Conservation (phyloP, 78 protist species). For the Dictyostelium firmibasis region DNA sequence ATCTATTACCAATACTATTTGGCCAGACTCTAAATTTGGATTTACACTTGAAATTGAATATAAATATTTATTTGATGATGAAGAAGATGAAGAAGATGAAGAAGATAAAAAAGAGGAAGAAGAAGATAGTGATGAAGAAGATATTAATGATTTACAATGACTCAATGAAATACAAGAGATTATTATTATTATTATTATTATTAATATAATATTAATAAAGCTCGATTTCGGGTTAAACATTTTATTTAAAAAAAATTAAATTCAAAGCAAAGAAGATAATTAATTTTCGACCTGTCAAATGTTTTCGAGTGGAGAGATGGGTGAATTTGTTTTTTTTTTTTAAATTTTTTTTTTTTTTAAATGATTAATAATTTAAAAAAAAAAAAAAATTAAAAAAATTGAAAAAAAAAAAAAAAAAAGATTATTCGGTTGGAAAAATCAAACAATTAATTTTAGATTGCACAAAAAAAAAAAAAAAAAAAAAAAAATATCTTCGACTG, state of each 20-base stretch:
- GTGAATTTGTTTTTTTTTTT: no score
- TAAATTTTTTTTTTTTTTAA: no score
- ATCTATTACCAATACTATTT: neutral
- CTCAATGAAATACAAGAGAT: neutral
- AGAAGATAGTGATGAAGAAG: neutral
- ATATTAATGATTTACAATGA: neutral
- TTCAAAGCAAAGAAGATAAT: neutral
- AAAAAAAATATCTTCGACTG: no score
- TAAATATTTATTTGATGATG: neutral
- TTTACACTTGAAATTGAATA: neutral
- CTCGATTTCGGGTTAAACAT: neutral
- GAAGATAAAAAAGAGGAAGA: neutral
- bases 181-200: neutral
- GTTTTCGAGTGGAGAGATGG: neutral
- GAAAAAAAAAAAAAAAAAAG: no score
- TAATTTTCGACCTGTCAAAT: neutral
- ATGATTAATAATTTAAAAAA: no score
- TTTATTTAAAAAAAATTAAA: neutral
- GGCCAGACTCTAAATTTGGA: neutral
- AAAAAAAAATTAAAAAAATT: no score
- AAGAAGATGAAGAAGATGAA: neutral
- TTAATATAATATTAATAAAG: no score
- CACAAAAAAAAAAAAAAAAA: no score
- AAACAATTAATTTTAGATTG: no score
- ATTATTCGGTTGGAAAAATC: no score